Conservation (phyloP, 1,139 yeast genomes). For the Lodderomyces elongisporus region DNA sequence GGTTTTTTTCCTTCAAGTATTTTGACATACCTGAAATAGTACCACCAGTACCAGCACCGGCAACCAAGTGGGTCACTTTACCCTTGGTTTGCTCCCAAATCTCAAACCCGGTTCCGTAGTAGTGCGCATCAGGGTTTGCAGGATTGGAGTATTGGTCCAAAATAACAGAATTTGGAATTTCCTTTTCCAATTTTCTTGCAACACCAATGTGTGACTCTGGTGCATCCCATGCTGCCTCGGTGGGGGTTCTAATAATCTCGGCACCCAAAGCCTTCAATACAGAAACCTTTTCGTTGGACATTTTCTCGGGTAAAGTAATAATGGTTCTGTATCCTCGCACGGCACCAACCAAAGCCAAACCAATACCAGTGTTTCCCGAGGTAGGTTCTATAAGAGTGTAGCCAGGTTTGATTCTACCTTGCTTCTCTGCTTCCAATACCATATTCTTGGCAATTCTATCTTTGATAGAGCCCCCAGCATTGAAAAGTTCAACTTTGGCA, state of each 20-base stretch:
- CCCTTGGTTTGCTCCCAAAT: conserved; percentile 81
- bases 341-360: conserved; percentile 82
- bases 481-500: conserved; percentile 63
- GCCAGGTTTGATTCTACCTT: conserved; percentile 79
- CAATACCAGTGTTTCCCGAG: conserved; percentile 87
- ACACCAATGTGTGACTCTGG: conserved; percentile 92
- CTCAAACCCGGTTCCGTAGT: conserved; percentile 79
- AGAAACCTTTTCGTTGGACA: conserved; percentile 88
- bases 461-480: conserved; percentile 68
- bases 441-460: conserved; percentile 63
- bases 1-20: conserved; percentile 69
- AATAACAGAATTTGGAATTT: conserved; percentile 81
- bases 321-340: conserved; percentile 84
- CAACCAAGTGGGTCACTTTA: conserved; percentile 68
- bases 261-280: conserved; percentile 89
- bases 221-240: conserved; percentile 91
- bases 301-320: conserved; percentile 85
- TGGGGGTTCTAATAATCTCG: conserved; percentile 86
- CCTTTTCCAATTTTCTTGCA: conserved; percentile 74
- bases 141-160: conserved; percentile 78
- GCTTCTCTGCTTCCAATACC: conserved; percentile 78
- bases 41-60: conserved; percentile 93
- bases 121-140: conserved; percentile 82
- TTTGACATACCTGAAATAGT: conserved; percentile 74
- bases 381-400: conserved; percentile 87